These are phyloP conservation scores for Gloeopeniophorella convolvens DNA, from an alignment of 768 basidiomycete species.

Conservation along the genomic window DNA sequence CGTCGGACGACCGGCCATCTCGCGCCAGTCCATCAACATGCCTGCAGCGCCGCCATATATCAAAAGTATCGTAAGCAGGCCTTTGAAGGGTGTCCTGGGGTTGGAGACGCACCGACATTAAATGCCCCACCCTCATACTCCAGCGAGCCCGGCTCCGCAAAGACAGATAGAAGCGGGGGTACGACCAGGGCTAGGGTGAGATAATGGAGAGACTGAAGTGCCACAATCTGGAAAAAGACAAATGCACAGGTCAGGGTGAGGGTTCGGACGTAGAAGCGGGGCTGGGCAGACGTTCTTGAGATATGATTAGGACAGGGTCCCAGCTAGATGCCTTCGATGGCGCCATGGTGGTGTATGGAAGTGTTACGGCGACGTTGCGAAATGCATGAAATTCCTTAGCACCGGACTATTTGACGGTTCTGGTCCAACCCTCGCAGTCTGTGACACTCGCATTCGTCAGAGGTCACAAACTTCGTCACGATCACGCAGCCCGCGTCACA, in stretches of 20 bases:
- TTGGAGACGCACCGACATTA: conserved; percentile 60
- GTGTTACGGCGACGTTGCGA: background rate
- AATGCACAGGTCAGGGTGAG: conserved; percentile 8
- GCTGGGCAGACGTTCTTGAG: conserved; percentile 52
- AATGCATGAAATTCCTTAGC: too few species aligned
- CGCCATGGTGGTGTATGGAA: conserved; percentile 25
- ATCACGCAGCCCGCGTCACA: background rate
- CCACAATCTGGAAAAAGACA: conserved; percentile 61
- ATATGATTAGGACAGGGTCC: conserved; percentile 86
- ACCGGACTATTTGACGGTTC: too few species aligned
- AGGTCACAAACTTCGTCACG: too few species aligned
- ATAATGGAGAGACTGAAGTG: conserved; percentile 92
- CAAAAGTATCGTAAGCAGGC: conserved; percentile 1
- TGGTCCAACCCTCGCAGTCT: too few species aligned
- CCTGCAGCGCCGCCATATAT: conserved; percentile 35
- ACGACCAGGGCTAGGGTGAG: conserved; percentile 76
- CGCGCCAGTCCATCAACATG: conserved; percentile 97
- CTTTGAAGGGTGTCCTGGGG: background rate
- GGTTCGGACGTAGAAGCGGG: background rate
- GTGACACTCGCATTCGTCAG: too few species aligned
- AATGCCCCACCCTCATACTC: conserved; percentile 71
- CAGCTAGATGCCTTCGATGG: conserved; percentile 51
- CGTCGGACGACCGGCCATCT: conserved; percentile 84
- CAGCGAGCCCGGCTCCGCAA: conserved; percentile 68
- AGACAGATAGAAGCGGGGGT: conserved; percentile 68